phyloP scores from a whole-genome alignment of 1,139 yeast genomes.

The Debaryomyces sp. region DNA sequence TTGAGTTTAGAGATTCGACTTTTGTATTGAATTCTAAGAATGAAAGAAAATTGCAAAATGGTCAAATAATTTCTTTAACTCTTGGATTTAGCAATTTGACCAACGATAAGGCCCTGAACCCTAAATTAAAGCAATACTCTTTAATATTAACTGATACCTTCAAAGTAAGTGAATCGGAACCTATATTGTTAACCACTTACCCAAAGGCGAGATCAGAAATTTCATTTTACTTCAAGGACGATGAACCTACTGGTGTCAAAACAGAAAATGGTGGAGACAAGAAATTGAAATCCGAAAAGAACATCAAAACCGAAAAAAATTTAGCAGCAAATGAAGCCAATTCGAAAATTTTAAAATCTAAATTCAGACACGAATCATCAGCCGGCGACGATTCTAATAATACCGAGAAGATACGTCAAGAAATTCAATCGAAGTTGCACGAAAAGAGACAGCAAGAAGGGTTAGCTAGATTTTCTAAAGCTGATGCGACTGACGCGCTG shows the following conservation, averaged over 20 bases:
- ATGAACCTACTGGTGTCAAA: conserved; percentile 28
- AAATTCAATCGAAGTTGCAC: conserved; percentile 80
- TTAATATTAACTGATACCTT: conserved; percentile 83
- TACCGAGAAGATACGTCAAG: conserved; percentile 80
- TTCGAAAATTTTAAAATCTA: conserved; percentile 72
- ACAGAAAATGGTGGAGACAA: conserved; percentile 17
- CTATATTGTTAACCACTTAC: conserved; percentile 71
- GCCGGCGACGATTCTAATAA: conserved; percentile 67
- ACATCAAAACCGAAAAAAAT: conserved; percentile 35
- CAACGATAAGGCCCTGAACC: conserved; percentile 47
- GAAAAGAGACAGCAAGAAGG: conserved; percentile 89
- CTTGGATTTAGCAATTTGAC: conserved; percentile 73
- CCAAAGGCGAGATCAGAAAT: conserved; percentile 74
- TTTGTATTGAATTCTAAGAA: conserved; percentile 75
- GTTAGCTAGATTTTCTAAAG: conserved; percentile 70
- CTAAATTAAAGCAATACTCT: conserved; percentile 60
- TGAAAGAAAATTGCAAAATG: conserved; percentile 67
- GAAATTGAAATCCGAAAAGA: conserved; percentile 36
- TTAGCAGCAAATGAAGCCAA: conserved; percentile 36
- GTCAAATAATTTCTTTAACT: conserved; percentile 75
- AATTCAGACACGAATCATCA: conserved; percentile 75
- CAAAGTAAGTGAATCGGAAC: conserved; percentile 63
- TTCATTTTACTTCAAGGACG: conserved; percentile 85
- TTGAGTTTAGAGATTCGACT: conserved; percentile 84
- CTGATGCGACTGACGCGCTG: conserved; percentile 67